Conservation (phyloP, 116 monocot species). For the Trichopus zeylanicus region DNA sequence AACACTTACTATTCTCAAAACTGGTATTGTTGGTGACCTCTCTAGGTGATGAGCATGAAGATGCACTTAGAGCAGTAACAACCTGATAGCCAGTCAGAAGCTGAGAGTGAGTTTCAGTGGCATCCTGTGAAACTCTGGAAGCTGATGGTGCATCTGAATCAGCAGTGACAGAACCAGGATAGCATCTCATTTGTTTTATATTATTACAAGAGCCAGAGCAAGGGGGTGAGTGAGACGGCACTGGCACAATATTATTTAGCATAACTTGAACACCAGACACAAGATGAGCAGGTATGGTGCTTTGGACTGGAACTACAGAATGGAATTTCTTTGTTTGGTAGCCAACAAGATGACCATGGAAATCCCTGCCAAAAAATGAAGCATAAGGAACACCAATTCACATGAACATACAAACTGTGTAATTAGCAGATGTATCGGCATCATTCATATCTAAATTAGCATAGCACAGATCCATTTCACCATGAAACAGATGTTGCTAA, state of each 20-base stretch:
- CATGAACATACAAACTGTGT: neutral
- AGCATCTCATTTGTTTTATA: neutral
- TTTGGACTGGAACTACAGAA: neutral
- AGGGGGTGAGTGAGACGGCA: neutral
- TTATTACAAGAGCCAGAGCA: neutral
- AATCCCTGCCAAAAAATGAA: constrained; percentile 19
- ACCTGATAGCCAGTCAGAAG: neutral
- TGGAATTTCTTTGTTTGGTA: constrained; percentile 4
- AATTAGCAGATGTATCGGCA: neutral
- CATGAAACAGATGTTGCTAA: no score
- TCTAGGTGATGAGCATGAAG: neutral
- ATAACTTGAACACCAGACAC: neutral
- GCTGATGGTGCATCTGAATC: neutral
- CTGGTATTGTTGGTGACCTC: neutral
- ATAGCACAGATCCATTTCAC: no score
- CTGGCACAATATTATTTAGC: neutral
- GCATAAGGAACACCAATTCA: neutral
- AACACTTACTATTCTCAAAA: constrained; percentile 7
- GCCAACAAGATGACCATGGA: constrained; percentile 33
- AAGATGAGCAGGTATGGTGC: neutral
- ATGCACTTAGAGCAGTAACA: constrained; percentile 2
- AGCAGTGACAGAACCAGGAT: neutral
- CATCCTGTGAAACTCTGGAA: neutral
- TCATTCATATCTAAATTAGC: no score
- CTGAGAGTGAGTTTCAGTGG: neutral